Evolutionary conservation across 192 early-diverging fungal genomes (phyloP).

Genomic region (Phlyctochytrium bullatum): DNA sequence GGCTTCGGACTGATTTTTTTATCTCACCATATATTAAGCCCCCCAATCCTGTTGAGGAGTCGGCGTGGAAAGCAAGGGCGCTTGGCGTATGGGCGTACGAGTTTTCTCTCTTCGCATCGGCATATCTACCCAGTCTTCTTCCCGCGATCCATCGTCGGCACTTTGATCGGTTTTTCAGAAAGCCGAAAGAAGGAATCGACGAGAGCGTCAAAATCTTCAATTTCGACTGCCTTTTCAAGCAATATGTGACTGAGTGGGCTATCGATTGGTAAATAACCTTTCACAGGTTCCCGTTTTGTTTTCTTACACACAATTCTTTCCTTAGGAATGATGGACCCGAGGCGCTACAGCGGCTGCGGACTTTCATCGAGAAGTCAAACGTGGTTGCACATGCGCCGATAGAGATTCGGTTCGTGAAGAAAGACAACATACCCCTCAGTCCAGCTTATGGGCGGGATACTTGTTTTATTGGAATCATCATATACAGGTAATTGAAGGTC

Average conservation of each 20-base stretch:
- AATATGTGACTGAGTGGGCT: slow-evolving; percentile 77
- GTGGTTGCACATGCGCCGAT: slow-evolving; percentile 71
- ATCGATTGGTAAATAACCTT: slow-evolving; percentile 32
- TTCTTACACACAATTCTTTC: not conserved
- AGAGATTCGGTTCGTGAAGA: slow-evolving; percentile 66
- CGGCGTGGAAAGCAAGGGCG: not conserved
- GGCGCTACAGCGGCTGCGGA: slow-evolving; percentile 51
- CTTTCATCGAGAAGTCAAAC: slow-evolving; percentile 49
- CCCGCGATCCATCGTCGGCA: not conserved
- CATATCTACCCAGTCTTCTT: not conserved
- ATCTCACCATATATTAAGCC: no score
- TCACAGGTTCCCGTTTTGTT: not conserved
- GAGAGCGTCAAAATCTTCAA: slow-evolving; percentile 65
- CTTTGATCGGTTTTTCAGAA: slow-evolving; percentile 8
- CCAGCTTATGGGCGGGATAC: slow-evolving; percentile 61
- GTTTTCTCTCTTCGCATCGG: slow-evolving; percentile 1
- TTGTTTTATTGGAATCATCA: slow-evolving; percentile 76
- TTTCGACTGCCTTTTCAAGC: slow-evolving; percentile 67
- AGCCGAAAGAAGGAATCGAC: slow-evolving; percentile 39
- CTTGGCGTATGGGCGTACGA: slow-evolving; percentile 6
- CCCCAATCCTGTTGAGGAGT: not conserved
- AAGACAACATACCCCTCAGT: slow-evolving; percentile 70
- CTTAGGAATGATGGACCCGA: slow-evolving; percentile 49
- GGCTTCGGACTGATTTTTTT: no score
- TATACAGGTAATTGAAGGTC: slow-evolving; percentile 55